These are phyloP conservation scores for Apiotrichum siamense DNA, from an alignment of 1,284 basidiomycete species.

Conservation along the genomic window DNA sequence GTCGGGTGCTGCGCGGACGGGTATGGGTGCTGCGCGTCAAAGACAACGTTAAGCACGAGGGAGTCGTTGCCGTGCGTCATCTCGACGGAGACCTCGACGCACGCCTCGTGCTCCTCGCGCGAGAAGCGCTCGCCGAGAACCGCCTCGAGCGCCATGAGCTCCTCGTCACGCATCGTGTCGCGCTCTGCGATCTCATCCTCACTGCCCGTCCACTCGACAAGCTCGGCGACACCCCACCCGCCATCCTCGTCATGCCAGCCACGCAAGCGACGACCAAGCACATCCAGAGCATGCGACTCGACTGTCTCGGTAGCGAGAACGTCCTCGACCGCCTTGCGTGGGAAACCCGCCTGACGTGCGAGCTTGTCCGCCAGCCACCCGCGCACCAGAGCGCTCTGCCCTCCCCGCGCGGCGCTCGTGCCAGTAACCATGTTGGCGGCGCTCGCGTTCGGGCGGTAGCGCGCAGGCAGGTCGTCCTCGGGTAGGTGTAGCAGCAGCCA, in stretches of 20 bases:
- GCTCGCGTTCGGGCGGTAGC: constrained; percentile 68
- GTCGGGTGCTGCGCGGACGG: constrained; percentile 51
- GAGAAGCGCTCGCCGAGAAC: constrained; percentile 50
- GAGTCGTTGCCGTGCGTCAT: constrained; percentile 51
- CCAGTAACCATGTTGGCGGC: constrained; percentile 56
- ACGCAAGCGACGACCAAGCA: constrained; percentile 44
- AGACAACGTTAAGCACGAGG: constrained; percentile 62
- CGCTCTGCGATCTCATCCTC: constrained; percentile 46
- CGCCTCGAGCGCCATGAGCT: constrained; percentile 58
- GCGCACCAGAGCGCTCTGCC: constrained; percentile 57
- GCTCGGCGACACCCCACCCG: constrained; percentile 47
- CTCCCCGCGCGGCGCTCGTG: constrained; percentile 53
- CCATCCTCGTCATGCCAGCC: constrained; percentile 46
- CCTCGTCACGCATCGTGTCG: constrained; percentile 60
- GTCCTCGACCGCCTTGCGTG: constrained; percentile 62
- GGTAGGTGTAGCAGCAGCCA: constrained; percentile 53
- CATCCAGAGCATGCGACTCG: constrained; percentile 44
- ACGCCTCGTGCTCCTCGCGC: constrained; percentile 29
- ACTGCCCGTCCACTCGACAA: constrained; percentile 53
- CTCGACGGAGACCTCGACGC: constrained; percentile 53
- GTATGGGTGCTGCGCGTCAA: constrained; percentile 55
- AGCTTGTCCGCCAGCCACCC: constrained; percentile 80
- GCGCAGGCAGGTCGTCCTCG: constrained; percentile 44
- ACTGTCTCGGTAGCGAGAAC: constrained; percentile 44
- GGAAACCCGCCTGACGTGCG: constrained; percentile 78